Base-by-base conservation (phyloP, 2,329 filamentous ascomycete genomes). In the Trichothecium roseum region DNA sequence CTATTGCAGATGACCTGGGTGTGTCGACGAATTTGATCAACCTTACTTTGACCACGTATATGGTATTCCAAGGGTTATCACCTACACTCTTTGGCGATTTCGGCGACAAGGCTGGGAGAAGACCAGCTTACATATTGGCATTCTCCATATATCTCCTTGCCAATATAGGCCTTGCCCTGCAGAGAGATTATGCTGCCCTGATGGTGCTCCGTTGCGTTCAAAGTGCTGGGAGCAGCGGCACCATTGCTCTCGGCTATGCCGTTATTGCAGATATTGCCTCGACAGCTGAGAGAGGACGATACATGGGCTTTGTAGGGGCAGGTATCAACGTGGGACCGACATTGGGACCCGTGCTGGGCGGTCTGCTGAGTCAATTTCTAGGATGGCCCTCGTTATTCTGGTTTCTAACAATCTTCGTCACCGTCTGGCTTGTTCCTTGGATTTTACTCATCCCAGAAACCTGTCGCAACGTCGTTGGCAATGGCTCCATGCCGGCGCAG, bases 221-320 rank as follows among this genome's bases (percentile, higher is more conserved):
- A 47, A 76, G 73, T 22, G 64, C 65, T 1, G 78, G 81, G 1
- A 80, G 73, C 50, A 79, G 74, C 45, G 77, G 77, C 1, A 81
- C 80, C 0, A 64, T 86, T n/a, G 78, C 83, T 0, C 62, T 91
- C 1, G 75, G 74, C 0, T 81, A 72, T 41, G 84, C 77, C 2
- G 74, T 86, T 2, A 72, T 88, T 12, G 78, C 80, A 1, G 84
- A 91, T 46, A 68, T 87, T 5, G 69, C 78, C 0, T 75, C 79
- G 1, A 76, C 71, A 31, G 68, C 72, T 0, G 81, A 89, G 52
- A 64, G 84, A 45, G 84, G 84, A 3, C 72, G 69, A 37, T 88
- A 83, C 49, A 79, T 88, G 61, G 81, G 74, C 34, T 69, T 78
- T 40, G 72, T 78, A n/a, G 70, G 68, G 22, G 66, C 65, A 4